Base-by-base conservation (phyloP, 2,329 filamentous ascomycete species). In the Blumeriella jaapii region DNA sequence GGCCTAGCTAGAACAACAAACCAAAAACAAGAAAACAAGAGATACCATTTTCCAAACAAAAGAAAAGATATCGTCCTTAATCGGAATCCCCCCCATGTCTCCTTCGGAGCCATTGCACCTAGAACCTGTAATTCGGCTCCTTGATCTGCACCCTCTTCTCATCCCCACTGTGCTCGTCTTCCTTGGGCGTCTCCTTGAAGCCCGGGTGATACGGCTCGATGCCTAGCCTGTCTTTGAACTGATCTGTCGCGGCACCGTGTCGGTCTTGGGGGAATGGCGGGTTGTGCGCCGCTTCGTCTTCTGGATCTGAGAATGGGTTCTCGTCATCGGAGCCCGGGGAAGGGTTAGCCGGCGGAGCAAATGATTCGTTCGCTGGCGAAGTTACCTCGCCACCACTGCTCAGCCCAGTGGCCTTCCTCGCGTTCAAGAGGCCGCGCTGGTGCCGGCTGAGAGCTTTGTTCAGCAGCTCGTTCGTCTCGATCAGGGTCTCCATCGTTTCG, bases 391-490 rank as follows among this genome's bases (percentile, higher is more conserved):
- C 12, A 9, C 42, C 40, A 22, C 40, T 47, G 37, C 54, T 57
- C 5, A 63, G 29, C 8, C 68, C 68, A 4, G 70, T 56, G 23
- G 67, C 61, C 52, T 77, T 78, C 42, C 69, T 63, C 2, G 74
- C 72, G 39, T 67, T 68, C n/a, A 79, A 60, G 25, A 93, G 64
- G 7, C 85, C 80, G 36, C 86, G 76, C 58, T 93, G 84, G 57
- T 95, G 84, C 54, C 85, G 78, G 45, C 77, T 91, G 25, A 89
- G 67, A 0, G 87, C 79, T 28, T 82, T 74, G 41, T 84, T 82
- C 18, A 98, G 67, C 55, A 89, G 82, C 59, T 96, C 91, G 55
- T 93, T 94, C 10, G 85, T 91, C 58, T 95, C 86, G 52, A 98
- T 94, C 42, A 98, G 64, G 10, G 77, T 87, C 55, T 91, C 77